Base-by-base conservation (phyloP, 1,284 basidiomycete genomes). In the Tilletia caries region DNA sequence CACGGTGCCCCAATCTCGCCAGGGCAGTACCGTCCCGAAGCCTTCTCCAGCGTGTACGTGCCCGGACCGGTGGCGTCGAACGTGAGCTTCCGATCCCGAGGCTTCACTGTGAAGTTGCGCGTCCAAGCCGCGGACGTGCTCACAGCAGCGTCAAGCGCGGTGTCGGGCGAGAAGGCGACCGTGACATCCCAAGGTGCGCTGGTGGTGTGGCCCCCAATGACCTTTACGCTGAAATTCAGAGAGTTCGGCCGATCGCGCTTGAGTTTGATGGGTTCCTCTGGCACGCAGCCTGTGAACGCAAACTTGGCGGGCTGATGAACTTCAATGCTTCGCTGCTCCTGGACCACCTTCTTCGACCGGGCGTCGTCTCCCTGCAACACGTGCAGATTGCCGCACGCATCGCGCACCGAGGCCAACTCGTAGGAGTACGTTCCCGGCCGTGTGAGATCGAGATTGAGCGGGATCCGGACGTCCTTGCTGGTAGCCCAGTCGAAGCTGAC, bases 261-360 rank as follows among this genome's bases (percentile, higher is more conserved):
- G 37, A 46, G 85, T 48, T 90, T 87, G 13, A 89, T 86, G 0
- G 93, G 91, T 37, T 87, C 86, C 32, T 90, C 90, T 34, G 89
- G 88, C 37, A 88, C 88, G 81, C 93, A 94, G 43, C 88, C 85
- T 58, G 86, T 86, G 86, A 97, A 95, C 0, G 89, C 88, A 48
- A 91, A 87, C 0, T 86, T 86, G 0, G 93, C 91, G 27, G 90
- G 88, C n/a, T 89, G 87, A 64, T 96, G 86, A 41, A 97, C 90
- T 8, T 88, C 86, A 68, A 93, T 87, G 0, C 32, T 62, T 34
- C 58, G 29, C 18, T n/a, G 58, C 29, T 62, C 58, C 4, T 12
- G 10, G 18, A 34, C 32, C 3, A 29, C 18, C 32, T 62, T 62
- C 58, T 62, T 62, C 15, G 58, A 62, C 58, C 58, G 58, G 4